These are phyloP conservation scores for Aspergillus jensenii DNA, from an alignment of 2,329 filamentous ascomycete species.

Conservation along the genomic window DNA sequence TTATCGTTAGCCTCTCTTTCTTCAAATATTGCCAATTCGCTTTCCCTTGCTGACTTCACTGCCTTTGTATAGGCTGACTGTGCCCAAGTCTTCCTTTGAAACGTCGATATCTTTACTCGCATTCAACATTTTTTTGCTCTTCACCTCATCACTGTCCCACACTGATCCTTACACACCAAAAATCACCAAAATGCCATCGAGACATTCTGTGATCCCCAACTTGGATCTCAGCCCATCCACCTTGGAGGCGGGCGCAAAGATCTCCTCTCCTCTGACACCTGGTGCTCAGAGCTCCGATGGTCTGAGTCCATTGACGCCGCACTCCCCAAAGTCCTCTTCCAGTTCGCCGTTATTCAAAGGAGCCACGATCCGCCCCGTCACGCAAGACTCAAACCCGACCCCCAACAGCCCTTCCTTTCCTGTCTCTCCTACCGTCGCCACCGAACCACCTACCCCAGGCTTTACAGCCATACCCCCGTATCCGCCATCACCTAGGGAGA, in stretches of 20 bases:
- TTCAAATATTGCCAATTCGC: neutral
- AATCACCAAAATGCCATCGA: constrained; percentile 35
- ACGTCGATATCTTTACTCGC: neutral
- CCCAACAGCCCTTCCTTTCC: constrained; percentile 28
- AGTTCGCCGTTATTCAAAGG: constrained; percentile 39
- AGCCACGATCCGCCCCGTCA: constrained; percentile 43
- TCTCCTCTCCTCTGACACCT: constrained; percentile 34
- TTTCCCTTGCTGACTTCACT: constrained; percentile 3
- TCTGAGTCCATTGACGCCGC: constrained; percentile 36
- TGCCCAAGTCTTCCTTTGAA: neutral
- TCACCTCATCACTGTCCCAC: neutral
- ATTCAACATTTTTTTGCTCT: neutral
- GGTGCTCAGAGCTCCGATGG: constrained; percentile 37
- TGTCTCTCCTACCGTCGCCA: constrained; percentile 26
- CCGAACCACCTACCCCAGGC: constrained; percentile 39
- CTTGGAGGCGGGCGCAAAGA: constrained; percentile 29
- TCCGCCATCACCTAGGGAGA: constrained; percentile 43
- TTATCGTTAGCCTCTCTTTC: constrained; percentile 2
- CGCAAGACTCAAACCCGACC: constrained; percentile 34
- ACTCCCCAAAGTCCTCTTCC: constrained; percentile 38
- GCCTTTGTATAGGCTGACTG: neutral
- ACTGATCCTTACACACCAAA: constrained; percentile 12
- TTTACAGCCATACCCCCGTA: constrained; percentile 48
- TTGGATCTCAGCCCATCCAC: constrained; percentile 38
- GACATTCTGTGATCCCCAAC: constrained; percentile 37